Conservation (phyloP, 192 early-diverging fungal genomes). For the Linnemannia exigua region DNA sequence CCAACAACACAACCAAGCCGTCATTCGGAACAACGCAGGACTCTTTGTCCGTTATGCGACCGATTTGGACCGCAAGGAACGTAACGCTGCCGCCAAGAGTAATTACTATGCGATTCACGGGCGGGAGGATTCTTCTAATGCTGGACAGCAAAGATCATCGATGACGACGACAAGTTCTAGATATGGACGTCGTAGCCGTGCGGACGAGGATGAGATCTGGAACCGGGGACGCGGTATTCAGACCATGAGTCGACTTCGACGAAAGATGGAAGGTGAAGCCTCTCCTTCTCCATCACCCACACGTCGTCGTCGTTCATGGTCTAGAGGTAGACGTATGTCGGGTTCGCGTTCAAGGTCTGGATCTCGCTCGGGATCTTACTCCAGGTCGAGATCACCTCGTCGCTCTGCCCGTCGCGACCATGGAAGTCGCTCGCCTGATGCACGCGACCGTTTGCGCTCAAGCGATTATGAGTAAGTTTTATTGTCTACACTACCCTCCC, state of each 20-base stretch:
- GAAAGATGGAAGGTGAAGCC: conserved; percentile 38
- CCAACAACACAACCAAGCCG: conserved; percentile 40
- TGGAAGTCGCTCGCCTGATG: conserved; percentile 38
- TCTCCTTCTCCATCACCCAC: conserved; percentile 40
- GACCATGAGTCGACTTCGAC: conserved; percentile 30
- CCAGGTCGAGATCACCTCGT: conserved; percentile 26
- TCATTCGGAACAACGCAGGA: conserved; percentile 28
- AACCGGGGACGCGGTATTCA: conserved; percentile 42
- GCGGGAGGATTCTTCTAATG: conserved; percentile 14
- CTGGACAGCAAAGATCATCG: conserved; percentile 4
- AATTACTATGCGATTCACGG: conserved; percentile 61
- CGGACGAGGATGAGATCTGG: conserved; percentile 47
- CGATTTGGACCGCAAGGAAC: conserved; percentile 59
- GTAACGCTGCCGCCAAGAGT: conserved; percentile 58
- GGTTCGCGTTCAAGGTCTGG: conserved; percentile 33
- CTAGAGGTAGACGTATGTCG: conserved; percentile 37
- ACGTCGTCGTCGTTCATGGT: conserved; percentile 39
- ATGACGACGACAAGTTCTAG: not conserved
- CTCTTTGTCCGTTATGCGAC: conserved; percentile 56
- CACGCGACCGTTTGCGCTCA: conserved; percentile 10
- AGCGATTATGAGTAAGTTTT: conserved; percentile 39
- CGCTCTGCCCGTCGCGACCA: conserved; percentile 11
- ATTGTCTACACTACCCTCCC: too few species aligned
- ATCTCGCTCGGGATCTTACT: conserved; percentile 27
- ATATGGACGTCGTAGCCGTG: conserved; percentile 51